Conservation (phyloP, 352 stramenopile genomes). For the Phytopythium montanum region DNA sequence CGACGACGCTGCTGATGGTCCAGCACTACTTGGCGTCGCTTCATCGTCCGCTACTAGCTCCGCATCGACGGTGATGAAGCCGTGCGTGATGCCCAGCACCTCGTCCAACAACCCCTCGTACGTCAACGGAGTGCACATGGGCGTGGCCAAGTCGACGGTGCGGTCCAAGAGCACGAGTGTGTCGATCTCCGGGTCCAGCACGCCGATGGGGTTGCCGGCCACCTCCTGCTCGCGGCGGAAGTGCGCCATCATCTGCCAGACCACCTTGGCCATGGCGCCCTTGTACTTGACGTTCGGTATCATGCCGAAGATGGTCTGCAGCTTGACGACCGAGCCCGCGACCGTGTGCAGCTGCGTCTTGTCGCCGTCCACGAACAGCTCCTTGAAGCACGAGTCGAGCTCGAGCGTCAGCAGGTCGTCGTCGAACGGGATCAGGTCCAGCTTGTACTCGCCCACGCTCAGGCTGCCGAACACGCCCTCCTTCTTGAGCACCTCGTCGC, state of each 20-base stretch:
- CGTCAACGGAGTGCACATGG: slow-evolving; percentile 95
- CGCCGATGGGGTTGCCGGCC: slow-evolving; percentile 66
- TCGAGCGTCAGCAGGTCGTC: slow-evolving; percentile 94
- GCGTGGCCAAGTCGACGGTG: slow-evolving; percentile 94
- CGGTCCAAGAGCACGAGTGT: slow-evolving; percentile 94
- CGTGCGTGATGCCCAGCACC: slow-evolving; percentile 93
- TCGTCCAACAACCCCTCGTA: slow-evolving; percentile 97
- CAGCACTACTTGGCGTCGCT: slow-evolving; percentile 21
- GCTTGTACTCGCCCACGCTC: slow-evolving; percentile 86
- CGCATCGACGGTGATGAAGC: slow-evolving; percentile 78
- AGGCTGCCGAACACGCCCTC: slow-evolving; percentile 84
- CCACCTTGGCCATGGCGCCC: slow-evolving; percentile 87
- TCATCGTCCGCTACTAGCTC: slow-evolving; percentile 79
- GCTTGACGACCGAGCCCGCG: slow-evolving; percentile 87
- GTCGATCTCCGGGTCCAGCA: slow-evolving; percentile 89
- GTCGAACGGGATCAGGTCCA: slow-evolving; percentile 96
- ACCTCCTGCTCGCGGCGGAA: slow-evolving; percentile 91
- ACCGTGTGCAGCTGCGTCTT: slow-evolving; percentile 88
- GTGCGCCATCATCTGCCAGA: slow-evolving; percentile 90
- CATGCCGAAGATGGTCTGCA: slow-evolving; percentile 91
- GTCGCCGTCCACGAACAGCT: slow-evolving; percentile 88
- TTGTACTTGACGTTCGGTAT: slow-evolving; percentile 95
- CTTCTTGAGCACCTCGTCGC: slow-evolving; percentile 91
- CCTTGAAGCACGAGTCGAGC: slow-evolving; percentile 81
- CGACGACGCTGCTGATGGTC: background rate